Evolutionary conservation across 805 yeast species (phyloP), one percentile per base, ranked within the genome.

Genomic region (Metschnikowia kunwiensis): DNA sequence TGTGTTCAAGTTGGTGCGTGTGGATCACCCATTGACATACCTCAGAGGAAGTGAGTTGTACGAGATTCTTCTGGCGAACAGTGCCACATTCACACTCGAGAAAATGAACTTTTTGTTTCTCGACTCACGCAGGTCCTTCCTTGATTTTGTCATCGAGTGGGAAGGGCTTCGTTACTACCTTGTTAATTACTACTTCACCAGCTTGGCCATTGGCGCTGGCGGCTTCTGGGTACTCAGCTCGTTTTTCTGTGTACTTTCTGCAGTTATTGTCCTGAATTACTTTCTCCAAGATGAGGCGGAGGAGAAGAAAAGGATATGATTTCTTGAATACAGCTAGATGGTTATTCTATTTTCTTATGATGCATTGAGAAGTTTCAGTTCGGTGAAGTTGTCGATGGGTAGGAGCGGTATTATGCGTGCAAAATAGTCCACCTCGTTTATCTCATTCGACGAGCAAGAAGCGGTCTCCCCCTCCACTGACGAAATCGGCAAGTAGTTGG

Each of bases 131-230:
- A 30, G 29, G 25, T 26, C 47, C 5, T 37, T 32, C 11, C 43
- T 69, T 23, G 58, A 50, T 13, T 57, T 68, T 9, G 60, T 61
- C 33, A 34, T 49, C 12, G 37, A 42, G 34, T 70, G 70, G 62
- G 54, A 55, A 17, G 77, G 77, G 0, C 51, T 70, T 26, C 52
- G 76, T 22, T 66, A 60, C 46, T 68, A 64, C 40, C 35, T 71
- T 23, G 64, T 58, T 31, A 53, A 61, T 27, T 65, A 65, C 43
- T 62, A 60, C 28, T 46, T 40, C 11, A 40, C 53, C 3, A 59
- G 65, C 24, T 55, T 67, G 28, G 12, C 61, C 8, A 21, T 65
- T 16, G 76, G 75, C 3, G 63, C 63, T 4, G 35, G 45, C 0
- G 7, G 58, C 4, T 69, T 68, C 43, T 71, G 75, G 72, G 15